Base-by-base conservation (phyloP, 2,329 filamentous ascomycete genomes). In the Malbranchea zuffiana region DNA sequence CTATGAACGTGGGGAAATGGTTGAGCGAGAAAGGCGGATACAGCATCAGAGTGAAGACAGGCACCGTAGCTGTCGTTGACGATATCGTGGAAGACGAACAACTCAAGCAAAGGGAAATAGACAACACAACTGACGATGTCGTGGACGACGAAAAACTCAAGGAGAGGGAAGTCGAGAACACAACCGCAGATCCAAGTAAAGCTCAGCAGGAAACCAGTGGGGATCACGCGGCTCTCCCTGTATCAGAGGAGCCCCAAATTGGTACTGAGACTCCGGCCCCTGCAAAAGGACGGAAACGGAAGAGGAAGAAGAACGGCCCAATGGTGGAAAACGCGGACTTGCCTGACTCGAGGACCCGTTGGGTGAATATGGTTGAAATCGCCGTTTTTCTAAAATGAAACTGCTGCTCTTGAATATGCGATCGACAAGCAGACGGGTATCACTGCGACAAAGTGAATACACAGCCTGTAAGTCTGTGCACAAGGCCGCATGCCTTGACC, bases 51-150 rank as follows among this genome's bases (percentile, higher is more conserved):
- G 56, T 78, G 25, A 64, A 63, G 49, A 73, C 72, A 43, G 73
- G 72, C 17, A 73, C 60, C 52, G 67, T 74, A 31, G 56, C 65
- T 38, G 71, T 72, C 29, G 66, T 78, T 37, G 75, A 79, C 60
- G 74, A 78, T 62, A 65, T 79, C 37, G 62, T 68, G 19, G 59
- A 61, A 35, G 54, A 60, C 31, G 55, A 56, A 31, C 50, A 52
- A 33, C 45, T 45, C 27, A 52, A 56, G 41, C 38, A 50, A 39
- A 47, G 45, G 27, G 48, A 46, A 38, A 46, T 55, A 46, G 47
- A 51, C 44, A 44, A 32, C 33, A 44, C 38, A 45, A 33, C 45
- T 17, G 28, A 50, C 35, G 26, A 50, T 20, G 36, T 32, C 27
- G 45, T 42, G 17, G 41, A 18, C 5, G 30, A 40, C n/a, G 37